Base-by-base conservation (phyloP, 2,329 filamentous ascomycete genomes). In the Fusarium sp. region DNA sequence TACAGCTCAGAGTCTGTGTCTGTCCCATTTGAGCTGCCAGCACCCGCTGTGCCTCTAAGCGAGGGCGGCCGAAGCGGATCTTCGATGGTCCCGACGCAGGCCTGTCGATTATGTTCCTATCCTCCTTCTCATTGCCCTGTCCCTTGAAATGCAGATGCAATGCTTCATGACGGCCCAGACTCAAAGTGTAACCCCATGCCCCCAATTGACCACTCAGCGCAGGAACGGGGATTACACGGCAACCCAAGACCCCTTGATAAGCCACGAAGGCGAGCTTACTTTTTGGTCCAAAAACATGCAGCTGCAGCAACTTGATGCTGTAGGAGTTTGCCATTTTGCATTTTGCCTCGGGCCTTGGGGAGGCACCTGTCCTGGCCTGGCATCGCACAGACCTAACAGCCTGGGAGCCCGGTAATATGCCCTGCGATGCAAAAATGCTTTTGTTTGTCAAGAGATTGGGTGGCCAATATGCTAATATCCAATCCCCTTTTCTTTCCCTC, bases 291-390 rank as follows among this genome's bases (percentile, higher is more conserved):
- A 67, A 75, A 73, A 56, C 71, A 65, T 70, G 44, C 66, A 74
- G 71, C 64, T 76, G 75, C 75, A 76, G 75, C 65, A 72, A 61
- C 22, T 61, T 65, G 69, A 62, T 64, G 54, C 31, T 49, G 31
- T 35, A 63, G 68, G 60, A 65, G 60, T 53, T 60, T 56, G 39
- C 41, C 31, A n/a, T 56, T 56, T n/a, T 53, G 49, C 15, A 18
- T 38, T 52, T 41, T 31, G 56, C 49, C 60, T 52, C 44, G 18
- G 57, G 22, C 38, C 39, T 45, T 44, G 41, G 27, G 41, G 53
- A 56, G 27, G n/a, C 53, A 56, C 52, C 44, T 38, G 46, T 25
- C 22, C 27, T 31, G 25, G 38, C 27, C 38, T 45, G 55, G 56
- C 36, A 62, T 52, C 61, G 63, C 74, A 76, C 71, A 73, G 74